Evolutionary conservation across 441 rosid genomes (phyloP).

Genomic region (Biscutella laevigata): DNA sequence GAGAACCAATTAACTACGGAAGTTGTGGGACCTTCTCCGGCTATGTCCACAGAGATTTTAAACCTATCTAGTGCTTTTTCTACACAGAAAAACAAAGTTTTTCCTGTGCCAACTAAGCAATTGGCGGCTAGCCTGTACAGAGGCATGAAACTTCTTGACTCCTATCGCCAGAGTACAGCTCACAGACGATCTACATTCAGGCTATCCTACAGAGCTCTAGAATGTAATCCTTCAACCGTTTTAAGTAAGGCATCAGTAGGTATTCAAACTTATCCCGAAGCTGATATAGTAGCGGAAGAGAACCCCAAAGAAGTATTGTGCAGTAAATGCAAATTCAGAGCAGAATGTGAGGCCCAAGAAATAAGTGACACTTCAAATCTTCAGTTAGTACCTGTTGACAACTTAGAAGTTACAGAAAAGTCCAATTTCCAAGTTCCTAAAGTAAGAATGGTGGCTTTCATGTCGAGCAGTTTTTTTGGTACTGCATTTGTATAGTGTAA

Average conservation of each 20-base stretch:
- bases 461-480: background rate
- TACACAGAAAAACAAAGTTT: conserved; percentile 33
- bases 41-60: conserved; percentile 27
- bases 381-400: conserved; percentile 58
- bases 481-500: conserved; percentile 43
- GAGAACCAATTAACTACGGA: conserved; percentile 27
- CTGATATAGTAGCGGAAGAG: conserved; percentile 33
- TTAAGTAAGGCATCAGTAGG: conserved; percentile 66
- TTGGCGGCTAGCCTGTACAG: conserved; percentile 94
- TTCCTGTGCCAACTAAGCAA: conserved; percentile 48
- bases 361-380: conserved; percentile 41
- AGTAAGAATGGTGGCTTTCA: conserved; percentile 39
- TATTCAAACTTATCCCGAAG: conserved; percentile 64
- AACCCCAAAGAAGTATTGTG: conserved; percentile 43
- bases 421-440: conserved; percentile 73
- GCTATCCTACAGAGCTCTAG: conserved; percentile 56
- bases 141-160: conserved; percentile 76
- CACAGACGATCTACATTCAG: conserved; percentile 68
- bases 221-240: conserved; percentile 34
- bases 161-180: conserved; percentile 56
- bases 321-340: conserved; percentile 48
- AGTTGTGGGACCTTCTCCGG: conserved; percentile 29
- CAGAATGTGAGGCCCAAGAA: conserved; percentile 42
- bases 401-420: conserved; percentile 49
- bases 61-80: conserved; percentile 17